A percentile compares a stretch with the other conserved stretches of the same genome.
Evolutionary conservation across 2,329 filamentous ascomycete genomes (phyloP).

Genomic region (Achaetomium macrosporum): DNA sequence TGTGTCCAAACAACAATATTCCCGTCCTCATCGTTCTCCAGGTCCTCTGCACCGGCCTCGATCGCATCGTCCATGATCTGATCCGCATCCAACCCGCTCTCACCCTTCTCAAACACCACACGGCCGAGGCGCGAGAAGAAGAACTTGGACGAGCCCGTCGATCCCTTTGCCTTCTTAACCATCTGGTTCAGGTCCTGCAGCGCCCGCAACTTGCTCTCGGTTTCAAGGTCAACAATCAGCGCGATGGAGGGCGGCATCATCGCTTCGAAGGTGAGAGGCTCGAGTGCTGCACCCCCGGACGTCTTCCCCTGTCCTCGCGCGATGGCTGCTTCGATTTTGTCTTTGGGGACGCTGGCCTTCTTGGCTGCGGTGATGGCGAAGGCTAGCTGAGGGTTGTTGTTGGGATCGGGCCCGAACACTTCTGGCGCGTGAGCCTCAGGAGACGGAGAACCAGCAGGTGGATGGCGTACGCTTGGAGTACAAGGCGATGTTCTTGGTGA

Average conservation of each 20-base stretch:
- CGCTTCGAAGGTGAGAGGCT: slow-evolving; percentile 70
- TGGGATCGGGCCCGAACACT: slow-evolving; percentile 72
- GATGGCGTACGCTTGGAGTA: slow-evolving; percentile 62
- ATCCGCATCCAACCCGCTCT: slow-evolving; percentile 53
- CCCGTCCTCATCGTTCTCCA: slow-evolving; percentile 62
- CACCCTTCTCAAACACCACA: slow-evolving; percentile 59
- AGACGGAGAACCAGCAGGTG: background rate
- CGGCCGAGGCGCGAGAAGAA: slow-evolving; percentile 79
- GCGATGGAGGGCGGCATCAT: slow-evolving; percentile 73
- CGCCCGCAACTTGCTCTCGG: slow-evolving; percentile 70
- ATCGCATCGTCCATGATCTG: slow-evolving; percentile 76
- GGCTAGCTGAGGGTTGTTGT: slow-evolving; percentile 69
- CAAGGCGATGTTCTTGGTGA: slow-evolving; percentile 67
- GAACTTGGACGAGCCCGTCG: slow-evolving; percentile 68
- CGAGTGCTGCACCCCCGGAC: slow-evolving; percentile 66
- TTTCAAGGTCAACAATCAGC: slow-evolving; percentile 77
- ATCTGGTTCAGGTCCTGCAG: slow-evolving; percentile 66
- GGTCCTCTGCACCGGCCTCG: slow-evolving; percentile 74
- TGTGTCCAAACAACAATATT: slow-evolving; percentile 66
- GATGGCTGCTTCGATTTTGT: slow-evolving; percentile 76
- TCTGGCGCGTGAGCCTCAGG: background rate
- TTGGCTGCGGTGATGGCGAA: slow-evolving; percentile 70
- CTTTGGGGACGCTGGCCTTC: slow-evolving; percentile 78
- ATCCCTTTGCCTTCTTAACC: slow-evolving; percentile 67
- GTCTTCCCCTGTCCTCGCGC: slow-evolving; percentile 84